Conservation (phyloP, 768 basidiomycete species). For the Coprinellus micaceus region DNA sequence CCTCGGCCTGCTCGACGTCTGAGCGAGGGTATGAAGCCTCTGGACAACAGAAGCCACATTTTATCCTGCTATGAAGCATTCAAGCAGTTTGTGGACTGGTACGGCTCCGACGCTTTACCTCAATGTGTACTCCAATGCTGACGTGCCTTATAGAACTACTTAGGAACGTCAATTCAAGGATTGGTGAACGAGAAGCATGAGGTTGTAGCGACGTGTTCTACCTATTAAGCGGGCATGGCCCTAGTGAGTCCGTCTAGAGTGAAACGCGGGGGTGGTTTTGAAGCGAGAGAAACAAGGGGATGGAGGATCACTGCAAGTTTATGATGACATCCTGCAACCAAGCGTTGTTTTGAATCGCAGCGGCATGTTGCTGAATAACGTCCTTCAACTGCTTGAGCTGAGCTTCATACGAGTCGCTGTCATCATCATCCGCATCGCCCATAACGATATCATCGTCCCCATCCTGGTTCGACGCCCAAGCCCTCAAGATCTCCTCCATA, state of each 20-base stretch:
- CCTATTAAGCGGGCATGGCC: no score
- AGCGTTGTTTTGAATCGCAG: neutral
- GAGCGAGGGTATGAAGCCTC: slow-evolving; percentile 20
- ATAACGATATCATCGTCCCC: slow-evolving; percentile 35
- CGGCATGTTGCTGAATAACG: neutral
- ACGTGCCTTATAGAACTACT: no score
- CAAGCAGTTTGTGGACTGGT: slow-evolving; percentile 9
- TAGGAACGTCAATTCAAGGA: no score
- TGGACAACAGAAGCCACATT: slow-evolving; percentile 21
- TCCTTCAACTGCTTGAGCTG: slow-evolving; percentile 10
- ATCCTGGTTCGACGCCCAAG: slow-evolving; percentile 50
- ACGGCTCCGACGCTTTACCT: no score
- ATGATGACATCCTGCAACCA: neutral
- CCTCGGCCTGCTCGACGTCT: slow-evolving; percentile 5
- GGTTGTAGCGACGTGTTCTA: no score
- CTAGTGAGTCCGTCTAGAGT: no score
- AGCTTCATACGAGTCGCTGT: neutral
- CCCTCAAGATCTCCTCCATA: slow-evolving; percentile 71
- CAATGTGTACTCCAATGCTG: no score
- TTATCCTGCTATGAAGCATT: slow-evolving; percentile 23
- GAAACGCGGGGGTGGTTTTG: neutral
- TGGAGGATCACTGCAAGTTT: neutral
- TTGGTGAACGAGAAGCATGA: no score
- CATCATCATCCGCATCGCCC: slow-evolving; percentile 2
- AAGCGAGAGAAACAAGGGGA: neutral